A percentile compares a stretch with the other conserved stretches of the same genome.
These are phyloP conservation scores for Pseudonitzschia multiseries DNA, from an alignment of 108 stramenopile genomes.

Conservation along the genomic window DNA sequence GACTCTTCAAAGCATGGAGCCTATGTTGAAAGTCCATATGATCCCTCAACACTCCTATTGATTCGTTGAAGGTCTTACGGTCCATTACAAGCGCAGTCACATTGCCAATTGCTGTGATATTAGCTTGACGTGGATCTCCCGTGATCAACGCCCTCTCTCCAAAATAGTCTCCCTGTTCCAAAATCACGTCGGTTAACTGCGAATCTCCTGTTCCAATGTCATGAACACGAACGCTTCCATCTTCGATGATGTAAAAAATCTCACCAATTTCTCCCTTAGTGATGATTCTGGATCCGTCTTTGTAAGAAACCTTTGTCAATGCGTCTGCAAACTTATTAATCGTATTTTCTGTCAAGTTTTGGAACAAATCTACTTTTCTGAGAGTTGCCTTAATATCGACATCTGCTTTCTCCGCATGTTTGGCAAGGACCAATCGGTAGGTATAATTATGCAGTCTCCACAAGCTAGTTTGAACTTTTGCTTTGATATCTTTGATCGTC, in stretches of 20 bases:
- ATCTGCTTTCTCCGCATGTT: constrained; percentile 38
- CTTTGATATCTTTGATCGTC: constrained; percentile 54
- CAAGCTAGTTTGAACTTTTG: constrained; percentile 32
- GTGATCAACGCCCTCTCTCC: constrained; percentile 91
- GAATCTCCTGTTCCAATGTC: constrained; percentile 62
- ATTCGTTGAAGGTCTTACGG: constrained; percentile 30
- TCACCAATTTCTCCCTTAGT: constrained; percentile 72
- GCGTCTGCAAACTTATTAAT: constrained; percentile 35
- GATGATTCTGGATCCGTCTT: constrained; percentile 60
- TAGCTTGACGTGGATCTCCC: constrained; percentile 81
- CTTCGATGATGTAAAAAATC: constrained; percentile 79
- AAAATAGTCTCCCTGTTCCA: constrained; percentile 70
- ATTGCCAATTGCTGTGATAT: constrained; percentile 50
- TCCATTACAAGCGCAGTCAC: constrained; percentile 47
- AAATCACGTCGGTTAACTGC: constrained; percentile 9
- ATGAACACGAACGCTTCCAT: constrained; percentile 64
- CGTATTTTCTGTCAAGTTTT: constrained; percentile 24
- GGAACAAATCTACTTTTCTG: constrained; percentile 57
- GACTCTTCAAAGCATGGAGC: constrained; percentile 47
- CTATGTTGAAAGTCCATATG: constrained; percentile 18
- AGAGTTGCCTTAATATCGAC: constrained; percentile 46
- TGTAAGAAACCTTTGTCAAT: constrained; percentile 35
- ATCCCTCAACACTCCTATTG: constrained; percentile 45
- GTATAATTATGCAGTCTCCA: constrained; percentile 71
- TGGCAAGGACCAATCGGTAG: constrained; percentile 64